These are phyloP conservation scores for Hypoxylon subgilvum DNA, from an alignment of 495 filamentous ascomycete species.

Conservation along the genomic window DNA sequence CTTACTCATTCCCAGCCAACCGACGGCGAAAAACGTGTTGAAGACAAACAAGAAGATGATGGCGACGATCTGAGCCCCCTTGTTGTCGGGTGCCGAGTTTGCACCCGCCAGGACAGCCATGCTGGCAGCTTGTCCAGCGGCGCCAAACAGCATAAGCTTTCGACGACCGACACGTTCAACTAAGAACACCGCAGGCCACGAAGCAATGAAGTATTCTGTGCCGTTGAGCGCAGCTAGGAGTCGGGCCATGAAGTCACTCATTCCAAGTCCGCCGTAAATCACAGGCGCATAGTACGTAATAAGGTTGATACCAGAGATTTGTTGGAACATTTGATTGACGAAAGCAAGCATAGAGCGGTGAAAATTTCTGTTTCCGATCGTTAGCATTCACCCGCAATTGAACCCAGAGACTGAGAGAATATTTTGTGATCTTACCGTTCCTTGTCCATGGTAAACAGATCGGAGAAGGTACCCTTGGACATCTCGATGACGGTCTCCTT, in stretches of 20 bases:
- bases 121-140: slow-evolving; percentile 68
- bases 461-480: slow-evolving; percentile 67
- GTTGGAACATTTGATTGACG: slow-evolving; percentile 80
- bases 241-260: slow-evolving; percentile 59
- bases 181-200: slow-evolving; percentile 72
- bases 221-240: slow-evolving; percentile 75
- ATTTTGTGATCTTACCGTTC: slow-evolving; percentile 49
- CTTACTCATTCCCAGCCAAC: slow-evolving; percentile 78
- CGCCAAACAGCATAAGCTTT: slow-evolving; percentile 74
- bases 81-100: slow-evolving; percentile 40
- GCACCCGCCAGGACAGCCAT: slow-evolving; percentile 70
- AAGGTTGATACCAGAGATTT: slow-evolving; percentile 78
- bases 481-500: slow-evolving; percentile 78
- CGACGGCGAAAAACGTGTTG: slow-evolving; percentile 78
- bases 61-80: slow-evolving; percentile 50
- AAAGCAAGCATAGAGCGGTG: slow-evolving; percentile 74
- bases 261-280: slow-evolving; percentile 65
- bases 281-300: slow-evolving; percentile 76
- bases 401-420: background rate
- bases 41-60: slow-evolving; percentile 71
- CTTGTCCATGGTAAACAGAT: slow-evolving; percentile 74
- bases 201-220: slow-evolving; percentile 77
- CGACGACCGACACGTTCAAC: slow-evolving; percentile 67
- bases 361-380: slow-evolving; percentile 59
- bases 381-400: slow-evolving; percentile 4